Percentiles rank a stretch among this genome's conserved stretches.
Conservation (phyloP, 495 filamentous ascomycete genomes). For the Penicillium pulvis region DNA sequence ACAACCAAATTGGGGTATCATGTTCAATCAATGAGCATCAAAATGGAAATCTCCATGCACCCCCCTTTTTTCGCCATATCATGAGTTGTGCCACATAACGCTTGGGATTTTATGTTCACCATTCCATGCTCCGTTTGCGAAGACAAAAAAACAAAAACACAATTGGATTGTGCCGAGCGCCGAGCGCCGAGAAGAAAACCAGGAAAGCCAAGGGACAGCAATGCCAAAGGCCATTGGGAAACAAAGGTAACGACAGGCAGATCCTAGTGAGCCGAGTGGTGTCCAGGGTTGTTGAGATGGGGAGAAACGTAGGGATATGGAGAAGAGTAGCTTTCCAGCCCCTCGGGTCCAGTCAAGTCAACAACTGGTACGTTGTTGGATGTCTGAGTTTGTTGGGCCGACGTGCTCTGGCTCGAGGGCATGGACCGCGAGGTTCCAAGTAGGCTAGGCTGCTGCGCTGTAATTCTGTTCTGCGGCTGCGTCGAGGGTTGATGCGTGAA, state of each 20-base stretch:
- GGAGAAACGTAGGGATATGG: not conserved
- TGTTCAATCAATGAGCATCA: not conserved
- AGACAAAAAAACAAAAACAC: too few relatives aligned
- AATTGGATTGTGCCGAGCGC: too few relatives aligned
- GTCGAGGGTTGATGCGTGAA: not conserved
- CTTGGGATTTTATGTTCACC: too few relatives aligned
- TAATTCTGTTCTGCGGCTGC: not conserved
- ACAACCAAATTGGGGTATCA: not conserved
- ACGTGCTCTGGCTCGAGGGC: not conserved
- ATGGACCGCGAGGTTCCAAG: not conserved
- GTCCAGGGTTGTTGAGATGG: not conserved
- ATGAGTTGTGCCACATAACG: too few relatives aligned
- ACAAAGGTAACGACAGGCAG: not conserved
- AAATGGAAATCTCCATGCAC: not conserved
- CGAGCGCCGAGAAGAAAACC: not conserved
- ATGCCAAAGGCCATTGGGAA: too few relatives aligned
- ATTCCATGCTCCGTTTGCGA: too few relatives aligned
- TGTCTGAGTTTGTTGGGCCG: not conserved
- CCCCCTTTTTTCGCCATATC: too few relatives aligned
- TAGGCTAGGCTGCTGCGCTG: not conserved
- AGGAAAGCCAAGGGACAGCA: not conserved
- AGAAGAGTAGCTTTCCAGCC: not conserved
- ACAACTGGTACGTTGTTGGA: too few relatives aligned
- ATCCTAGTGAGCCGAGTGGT: not conserved
- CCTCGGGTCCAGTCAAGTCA: constrained; percentile 2